Evolutionary conservation across 2,329 filamentous ascomycete species (phyloP).

Genomic region (Fusarium agapanthi): DNA sequence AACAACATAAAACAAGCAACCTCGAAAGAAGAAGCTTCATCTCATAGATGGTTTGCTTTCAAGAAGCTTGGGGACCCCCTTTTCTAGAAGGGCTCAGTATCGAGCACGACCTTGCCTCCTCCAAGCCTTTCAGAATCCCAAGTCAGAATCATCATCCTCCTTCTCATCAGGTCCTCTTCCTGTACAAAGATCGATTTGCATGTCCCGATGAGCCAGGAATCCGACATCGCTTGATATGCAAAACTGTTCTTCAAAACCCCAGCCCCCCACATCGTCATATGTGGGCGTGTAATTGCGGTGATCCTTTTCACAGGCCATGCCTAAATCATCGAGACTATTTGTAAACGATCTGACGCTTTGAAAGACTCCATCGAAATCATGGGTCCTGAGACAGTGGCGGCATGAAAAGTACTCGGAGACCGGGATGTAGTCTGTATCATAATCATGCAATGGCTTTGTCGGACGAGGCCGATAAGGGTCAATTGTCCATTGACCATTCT

Average conservation of each 20-base stretch:
- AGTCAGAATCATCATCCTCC: background rate
- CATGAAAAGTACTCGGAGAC: rapidly evolving
- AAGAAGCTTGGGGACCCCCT: background rate
- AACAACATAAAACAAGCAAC: no score
- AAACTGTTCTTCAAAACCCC: background rate
- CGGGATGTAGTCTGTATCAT: background rate
- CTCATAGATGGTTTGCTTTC: background rate
- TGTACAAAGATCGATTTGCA: background rate
- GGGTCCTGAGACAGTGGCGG: background rate
- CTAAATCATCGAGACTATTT: rapidly evolving
- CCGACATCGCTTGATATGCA: rapidly evolving
- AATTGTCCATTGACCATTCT: background rate
- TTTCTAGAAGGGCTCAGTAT: background rate
- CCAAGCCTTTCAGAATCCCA: background rate
- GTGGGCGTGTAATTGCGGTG: background rate
- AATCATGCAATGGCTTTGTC: background rate
- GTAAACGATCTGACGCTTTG: rapidly evolving
- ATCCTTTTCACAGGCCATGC: background rate
- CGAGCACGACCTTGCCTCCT: background rate
- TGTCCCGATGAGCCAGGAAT: background rate
- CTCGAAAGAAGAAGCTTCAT: rapidly evolving
- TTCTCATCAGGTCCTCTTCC: background rate
- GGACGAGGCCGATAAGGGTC: rapidly evolving
- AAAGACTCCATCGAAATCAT: background rate
- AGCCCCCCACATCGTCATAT: background rate